Evolutionary conservation across 768 basidiomycete genomes (phyloP).

Genomic region (Gelatoporia subvermispora): DNA sequence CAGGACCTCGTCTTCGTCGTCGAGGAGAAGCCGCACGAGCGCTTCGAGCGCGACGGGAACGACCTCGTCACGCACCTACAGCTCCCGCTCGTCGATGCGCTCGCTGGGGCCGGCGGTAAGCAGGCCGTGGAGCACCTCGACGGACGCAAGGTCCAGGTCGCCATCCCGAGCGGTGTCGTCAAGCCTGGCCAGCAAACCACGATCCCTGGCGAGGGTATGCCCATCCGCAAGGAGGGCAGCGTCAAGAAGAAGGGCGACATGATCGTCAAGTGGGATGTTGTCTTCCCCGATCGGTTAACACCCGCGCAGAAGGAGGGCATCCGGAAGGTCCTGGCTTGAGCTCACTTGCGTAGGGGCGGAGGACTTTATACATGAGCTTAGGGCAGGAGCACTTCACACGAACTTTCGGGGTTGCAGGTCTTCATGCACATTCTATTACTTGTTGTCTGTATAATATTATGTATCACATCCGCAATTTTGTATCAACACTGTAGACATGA

Average conservation of each 20-base stretch:
- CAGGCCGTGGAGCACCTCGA: conserved; percentile 68
- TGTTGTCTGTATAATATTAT: too few species aligned
- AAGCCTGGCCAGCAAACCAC: conserved; percentile 74
- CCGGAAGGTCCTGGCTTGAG: conserved; percentile 51
- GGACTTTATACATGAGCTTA: neutral
- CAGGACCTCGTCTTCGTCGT: conserved; percentile 95
- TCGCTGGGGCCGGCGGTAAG: conserved; percentile 55
- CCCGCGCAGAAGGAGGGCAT: conserved; percentile 77
- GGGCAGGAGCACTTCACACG: too few species aligned
- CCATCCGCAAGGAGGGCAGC: conserved; percentile 74
- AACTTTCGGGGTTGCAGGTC: too few species aligned
- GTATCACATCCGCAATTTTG: too few species aligned
- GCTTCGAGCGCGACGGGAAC: conserved; percentile 77
- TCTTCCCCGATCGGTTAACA: conserved; percentile 77
- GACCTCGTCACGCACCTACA: conserved; percentile 60
- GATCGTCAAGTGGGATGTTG: conserved; percentile 75
- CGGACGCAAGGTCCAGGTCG: conserved; percentile 68
- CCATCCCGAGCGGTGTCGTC: conserved; percentile 61
- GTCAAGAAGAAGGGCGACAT: conserved; percentile 78
- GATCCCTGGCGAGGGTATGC: conserved; percentile 83
- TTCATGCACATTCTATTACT: too few species aligned
- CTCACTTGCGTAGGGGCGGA: neutral
- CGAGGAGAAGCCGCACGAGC: conserved; percentile 87
- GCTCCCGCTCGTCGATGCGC: conserved; percentile 79
- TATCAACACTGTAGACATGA: too few species aligned